Conservation (phyloP, 441 rosid genomes). For the Eutrema salsugineum region DNA sequence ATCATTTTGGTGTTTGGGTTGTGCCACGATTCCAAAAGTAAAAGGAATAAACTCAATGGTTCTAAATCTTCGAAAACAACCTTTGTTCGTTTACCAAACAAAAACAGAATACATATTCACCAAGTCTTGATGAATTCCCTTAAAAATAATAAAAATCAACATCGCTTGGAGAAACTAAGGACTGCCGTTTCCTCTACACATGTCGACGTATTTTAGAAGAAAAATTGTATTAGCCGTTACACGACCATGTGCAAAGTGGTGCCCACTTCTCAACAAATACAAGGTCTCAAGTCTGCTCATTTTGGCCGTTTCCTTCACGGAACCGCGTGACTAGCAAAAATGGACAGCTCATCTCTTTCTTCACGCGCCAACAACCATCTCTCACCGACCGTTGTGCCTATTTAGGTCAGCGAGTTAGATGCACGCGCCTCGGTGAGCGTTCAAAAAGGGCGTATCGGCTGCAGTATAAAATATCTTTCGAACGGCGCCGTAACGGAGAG, state of each 20-base stretch:
- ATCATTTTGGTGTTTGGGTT: neutral
- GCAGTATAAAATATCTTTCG: slow-evolving; percentile 9
- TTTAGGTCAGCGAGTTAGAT: neutral
- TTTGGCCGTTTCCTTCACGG: slow-evolving; percentile 27
- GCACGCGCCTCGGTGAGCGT: slow-evolving; percentile 9
- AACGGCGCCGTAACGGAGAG: slow-evolving; percentile 29
- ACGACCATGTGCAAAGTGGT: slow-evolving; percentile 21
- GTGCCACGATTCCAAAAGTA: no score
- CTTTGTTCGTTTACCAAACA: slow-evolving; percentile 1
- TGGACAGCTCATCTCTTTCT: slow-evolving; percentile 25
- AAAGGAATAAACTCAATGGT: neutral
- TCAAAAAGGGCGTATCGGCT: neutral
- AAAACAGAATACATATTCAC: neutral
- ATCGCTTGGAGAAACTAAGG: neutral
- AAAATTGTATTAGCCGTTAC: slow-evolving; percentile 29
- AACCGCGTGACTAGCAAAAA: slow-evolving; percentile 30
- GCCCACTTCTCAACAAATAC: slow-evolving; percentile 1
- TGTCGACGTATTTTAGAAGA: neutral
- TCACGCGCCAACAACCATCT: slow-evolving; percentile 16
- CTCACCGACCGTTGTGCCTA: slow-evolving; percentile 24
- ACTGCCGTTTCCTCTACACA: neutral
- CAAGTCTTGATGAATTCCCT: neutral
- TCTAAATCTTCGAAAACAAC: neutral
- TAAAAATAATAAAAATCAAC: neutral
- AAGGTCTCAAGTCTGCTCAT: slow-evolving; percentile 21